A percentile compares a stretch with the other conserved stretches of the same genome.
Evolutionary conservation across 2,329 filamentous ascomycete species (phyloP).

Genomic region (Rhytidhysteron rufulum): DNA sequence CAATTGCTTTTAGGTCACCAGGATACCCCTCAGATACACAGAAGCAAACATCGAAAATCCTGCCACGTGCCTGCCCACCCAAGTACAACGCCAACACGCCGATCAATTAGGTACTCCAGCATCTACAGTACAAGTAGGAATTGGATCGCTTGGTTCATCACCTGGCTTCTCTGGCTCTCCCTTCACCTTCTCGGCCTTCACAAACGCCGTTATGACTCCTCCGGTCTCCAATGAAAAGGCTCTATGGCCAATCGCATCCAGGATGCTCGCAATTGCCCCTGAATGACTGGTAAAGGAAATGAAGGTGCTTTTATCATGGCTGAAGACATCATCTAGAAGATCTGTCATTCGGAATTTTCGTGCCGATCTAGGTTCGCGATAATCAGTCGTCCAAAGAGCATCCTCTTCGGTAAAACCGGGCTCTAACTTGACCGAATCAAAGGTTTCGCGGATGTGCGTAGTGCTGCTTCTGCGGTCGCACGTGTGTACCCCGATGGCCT

Average conservation of each 20-base stretch:
- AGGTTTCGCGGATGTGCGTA: slow-evolving; percentile 47
- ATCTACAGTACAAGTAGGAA: slow-evolving; percentile 23
- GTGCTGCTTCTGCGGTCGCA: slow-evolving; percentile 60
- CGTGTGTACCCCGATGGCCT: slow-evolving; percentile 64
- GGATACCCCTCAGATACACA: neutral
- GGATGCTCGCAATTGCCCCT: slow-evolving; percentile 53
- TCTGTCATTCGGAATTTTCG: slow-evolving; percentile 19
- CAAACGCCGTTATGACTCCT: slow-evolving; percentile 63
- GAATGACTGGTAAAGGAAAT: slow-evolving; percentile 57
- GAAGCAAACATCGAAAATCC: neutral
- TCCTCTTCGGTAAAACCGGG: slow-evolving; percentile 57
- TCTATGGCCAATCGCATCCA: slow-evolving; percentile 56
- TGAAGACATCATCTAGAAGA: slow-evolving; percentile 54
- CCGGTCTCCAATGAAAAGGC: slow-evolving; percentile 60
- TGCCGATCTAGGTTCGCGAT: slow-evolving; percentile 25
- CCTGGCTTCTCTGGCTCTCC: slow-evolving; percentile 23
- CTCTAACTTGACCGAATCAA: slow-evolving; percentile 56
- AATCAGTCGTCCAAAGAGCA: slow-evolving; percentile 46
- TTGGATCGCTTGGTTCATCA: slow-evolving; percentile 28
- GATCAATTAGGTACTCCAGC: slow-evolving; percentile 1
- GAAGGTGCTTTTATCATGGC: slow-evolving; percentile 40
- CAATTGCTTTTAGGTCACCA: neutral
- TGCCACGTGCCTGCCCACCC: too few relatives aligned
- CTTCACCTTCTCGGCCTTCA: slow-evolving; percentile 52
- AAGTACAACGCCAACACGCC: too few relatives aligned